Evolutionary conservation across 345 rosid species (phyloP).

Genomic region (Syzygium aqueum): DNA sequence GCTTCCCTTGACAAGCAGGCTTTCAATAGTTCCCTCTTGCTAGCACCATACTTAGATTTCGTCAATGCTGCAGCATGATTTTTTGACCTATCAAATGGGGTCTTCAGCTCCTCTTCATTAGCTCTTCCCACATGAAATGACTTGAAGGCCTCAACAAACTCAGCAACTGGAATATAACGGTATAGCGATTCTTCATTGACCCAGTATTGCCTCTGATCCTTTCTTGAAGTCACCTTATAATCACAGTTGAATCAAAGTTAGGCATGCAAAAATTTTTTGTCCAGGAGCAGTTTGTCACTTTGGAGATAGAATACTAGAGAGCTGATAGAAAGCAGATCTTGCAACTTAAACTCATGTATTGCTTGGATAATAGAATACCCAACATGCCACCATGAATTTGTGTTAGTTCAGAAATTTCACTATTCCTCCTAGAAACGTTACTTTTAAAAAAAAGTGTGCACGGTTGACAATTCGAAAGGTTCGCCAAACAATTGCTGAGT

Average conservation of each 20-base stretch:
- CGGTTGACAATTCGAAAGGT: neutral
- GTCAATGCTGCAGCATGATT: conserved; percentile 8
- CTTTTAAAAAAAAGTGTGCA: neutral
- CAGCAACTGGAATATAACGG: neutral
- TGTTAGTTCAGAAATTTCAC: neutral
- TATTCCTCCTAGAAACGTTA: neutral
- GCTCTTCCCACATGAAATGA: conserved; percentile 3
- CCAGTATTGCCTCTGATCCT: conserved; percentile 15
- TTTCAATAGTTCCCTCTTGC: conserved; percentile 13
- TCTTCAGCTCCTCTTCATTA: neutral
- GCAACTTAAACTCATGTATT: neutral
- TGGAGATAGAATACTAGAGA: neutral
- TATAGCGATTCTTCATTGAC: neutral
- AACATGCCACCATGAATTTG: neutral
- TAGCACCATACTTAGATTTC: conserved; percentile 7
- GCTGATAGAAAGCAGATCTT: neutral
- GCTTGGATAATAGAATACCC: neutral
- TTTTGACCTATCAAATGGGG: conserved; percentile 7
- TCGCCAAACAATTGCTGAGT: neutral
- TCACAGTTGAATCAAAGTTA: neutral
- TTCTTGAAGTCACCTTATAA: conserved; percentile 13
- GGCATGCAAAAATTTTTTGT: neutral
- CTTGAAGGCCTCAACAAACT: conserved; percentile 5
- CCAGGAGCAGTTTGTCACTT: neutral
- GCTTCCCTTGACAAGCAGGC: conserved; percentile 17